A percentile compares a stretch with the other conserved stretches of the same genome.
phyloP scores from a whole-genome alignment of 2,329 filamentous ascomycete genomes.

The Cephalotrichum gorgonifer region DNA sequence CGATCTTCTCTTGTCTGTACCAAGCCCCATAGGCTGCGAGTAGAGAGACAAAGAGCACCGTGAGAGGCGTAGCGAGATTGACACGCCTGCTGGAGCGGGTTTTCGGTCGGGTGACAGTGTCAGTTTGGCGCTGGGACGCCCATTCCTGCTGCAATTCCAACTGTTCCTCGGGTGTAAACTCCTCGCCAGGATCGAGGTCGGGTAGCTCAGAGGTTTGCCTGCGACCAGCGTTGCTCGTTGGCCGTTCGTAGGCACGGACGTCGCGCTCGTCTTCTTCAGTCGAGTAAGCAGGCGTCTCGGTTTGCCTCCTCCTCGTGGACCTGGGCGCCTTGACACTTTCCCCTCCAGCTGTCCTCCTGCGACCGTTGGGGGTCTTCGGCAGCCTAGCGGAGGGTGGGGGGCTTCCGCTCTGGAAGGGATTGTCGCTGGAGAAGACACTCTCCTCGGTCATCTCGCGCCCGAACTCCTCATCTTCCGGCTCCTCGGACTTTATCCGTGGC shows the following conservation, averaged over 20 bases:
- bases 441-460: conserved; percentile 4
- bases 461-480: conserved; percentile 32
- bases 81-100: conserved; percentile 26
- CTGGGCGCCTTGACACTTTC: conserved; percentile 28
- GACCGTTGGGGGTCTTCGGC: conserved; percentile 24
- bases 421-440: conserved; percentile 71
- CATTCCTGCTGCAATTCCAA: conserved; percentile 67
- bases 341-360: conserved; percentile 36
- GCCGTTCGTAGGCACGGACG: neutral
- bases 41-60: conserved; percentile 60
- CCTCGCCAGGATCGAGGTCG: conserved; percentile 63
- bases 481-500: conserved; percentile 45
- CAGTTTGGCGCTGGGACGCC: conserved; percentile 39
- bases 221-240: neutral
- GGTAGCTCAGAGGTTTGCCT: conserved; percentile 7
- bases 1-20: conserved; percentile 93
- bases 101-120: conserved; percentile 31
- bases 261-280: neutral
- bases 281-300: conserved; percentile 16
- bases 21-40: conserved; percentile 65
- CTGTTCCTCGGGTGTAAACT: conserved; percentile 89
- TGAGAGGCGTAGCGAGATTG: conserved; percentile 53
- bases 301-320: conserved; percentile 33
- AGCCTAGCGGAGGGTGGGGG: conserved; percentile 47
- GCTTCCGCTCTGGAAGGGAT: conserved; percentile 85